Base-by-base conservation (phyloP, 176 grass and related monocot genomes). In the Tuctoria greenei region DNA sequence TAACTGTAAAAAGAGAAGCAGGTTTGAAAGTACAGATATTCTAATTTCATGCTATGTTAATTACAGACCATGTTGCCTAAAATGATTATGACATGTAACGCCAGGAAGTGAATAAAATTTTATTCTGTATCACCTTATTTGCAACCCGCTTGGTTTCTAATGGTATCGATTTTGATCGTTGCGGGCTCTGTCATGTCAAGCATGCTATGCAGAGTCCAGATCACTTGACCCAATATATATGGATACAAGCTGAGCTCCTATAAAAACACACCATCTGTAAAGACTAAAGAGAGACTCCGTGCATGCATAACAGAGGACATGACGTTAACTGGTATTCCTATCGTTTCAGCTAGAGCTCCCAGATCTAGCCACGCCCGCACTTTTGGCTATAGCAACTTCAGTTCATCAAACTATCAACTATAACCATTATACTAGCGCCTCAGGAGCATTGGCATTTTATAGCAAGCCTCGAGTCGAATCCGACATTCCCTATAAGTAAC, bases 301-400 rank as follows among this genome's bases (percentile, higher is more conserved):
- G 34, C 43, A 18, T 76, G 50, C 38, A 60, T 42, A 61, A 23
- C 31, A 23, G 31, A 43, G 40, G 31, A 34, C 10, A 59, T 20
- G 28, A 47, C 23, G 17, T 37, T 39, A 28, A 46, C 40, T 28
- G 11, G 60, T 66, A 49, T 36, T 72, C 73, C 51, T 69, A 37
- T 72, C 73, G 7, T 2, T 25, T 58, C 42, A 37, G n/a, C n/a
- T 27, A 20, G 7, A 14, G 7, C 46, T 51, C 18, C 59, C 41
- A 71, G 79, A 82, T 87, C 79, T 41, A 72, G 31, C 40, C 31
- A 25, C 67, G 58, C n/a, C 26, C 23, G 35, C 65, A 66, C 4
- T 8, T 31, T 34, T 49, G 28, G 23, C 54, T 40, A 28, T 58
- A 50, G 26, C 28, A 72, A 77, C n/a, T n/a, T n/a, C 23, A 18